phyloP scores from a whole-genome alignment of 2,329 filamentous ascomycete genomes.

The Acrocalymma vagum region DNA sequence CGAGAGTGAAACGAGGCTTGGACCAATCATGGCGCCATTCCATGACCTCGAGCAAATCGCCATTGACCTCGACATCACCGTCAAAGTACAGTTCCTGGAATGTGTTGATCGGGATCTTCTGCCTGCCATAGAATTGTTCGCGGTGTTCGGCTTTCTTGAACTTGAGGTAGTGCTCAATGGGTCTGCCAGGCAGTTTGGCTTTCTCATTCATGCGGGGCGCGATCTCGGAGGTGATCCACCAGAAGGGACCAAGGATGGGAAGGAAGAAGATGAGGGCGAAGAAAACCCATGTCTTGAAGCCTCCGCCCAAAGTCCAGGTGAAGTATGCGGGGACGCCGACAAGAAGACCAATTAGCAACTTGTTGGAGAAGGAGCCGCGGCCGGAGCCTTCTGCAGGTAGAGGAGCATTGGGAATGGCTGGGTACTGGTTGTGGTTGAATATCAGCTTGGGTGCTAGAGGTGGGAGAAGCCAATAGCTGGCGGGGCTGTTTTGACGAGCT shows the following conservation, averaged over 20 bases:
- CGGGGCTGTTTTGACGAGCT: conserved; percentile 22
- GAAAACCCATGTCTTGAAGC: conserved; percentile 87
- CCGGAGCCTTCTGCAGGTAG: conserved; percentile 89
- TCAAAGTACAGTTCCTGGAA: conserved; percentile 99
- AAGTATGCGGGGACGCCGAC: conserved; percentile 79
- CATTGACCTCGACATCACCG: conserved; percentile 93
- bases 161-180: conserved; percentile 88
- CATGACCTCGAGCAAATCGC: conserved; percentile 85
- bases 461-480: conserved; percentile 41
- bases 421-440: conserved; percentile 65
- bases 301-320: conserved; percentile 83
- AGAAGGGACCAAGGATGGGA: conserved; percentile 83
- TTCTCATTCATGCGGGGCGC: conserved; percentile 94
- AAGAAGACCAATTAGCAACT: conserved; percentile 75
- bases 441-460: conserved; percentile 31
- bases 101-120: conserved; percentile 88
- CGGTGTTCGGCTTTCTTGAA: conserved; percentile 72
- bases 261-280: conserved; percentile 80
- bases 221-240: conserved; percentile 80
- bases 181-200: conserved; percentile 82
- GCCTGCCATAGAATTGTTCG: conserved; percentile 76
- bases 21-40: conserved; percentile 98
- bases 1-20: conserved; percentile 87
- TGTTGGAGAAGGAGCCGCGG: conserved; percentile 87
- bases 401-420: conserved; percentile 91